Conservation (phyloP, 177 flowering plant genomes). For the Vitis hybrid region DNA sequence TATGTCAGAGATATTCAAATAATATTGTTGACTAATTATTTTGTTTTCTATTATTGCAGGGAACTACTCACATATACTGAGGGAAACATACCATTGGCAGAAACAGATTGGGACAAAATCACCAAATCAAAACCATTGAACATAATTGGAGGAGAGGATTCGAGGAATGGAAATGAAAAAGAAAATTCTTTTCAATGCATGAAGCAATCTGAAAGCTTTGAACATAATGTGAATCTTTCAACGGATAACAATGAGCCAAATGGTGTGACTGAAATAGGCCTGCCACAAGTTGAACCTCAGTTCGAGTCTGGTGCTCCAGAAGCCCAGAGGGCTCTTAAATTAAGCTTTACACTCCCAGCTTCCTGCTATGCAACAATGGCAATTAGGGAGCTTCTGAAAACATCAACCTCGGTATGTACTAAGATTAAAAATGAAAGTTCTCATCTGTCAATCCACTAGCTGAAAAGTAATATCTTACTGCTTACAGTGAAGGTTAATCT, state of each 20-base stretch:
- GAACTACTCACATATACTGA: slow-evolving; percentile 67
- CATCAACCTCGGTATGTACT: slow-evolving; percentile 80
- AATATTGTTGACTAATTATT: background rate
- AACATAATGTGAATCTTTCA: slow-evolving; percentile 15
- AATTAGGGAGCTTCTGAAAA: slow-evolving; percentile 88
- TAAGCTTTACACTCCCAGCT: slow-evolving; percentile 79
- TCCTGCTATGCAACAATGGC: slow-evolving; percentile 99
- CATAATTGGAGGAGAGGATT: slow-evolving; percentile 19
- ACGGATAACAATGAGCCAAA: slow-evolving; percentile 16
- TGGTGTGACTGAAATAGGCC: slow-evolving; percentile 21
- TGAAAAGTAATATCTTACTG: background rate
- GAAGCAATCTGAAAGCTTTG: slow-evolving; percentile 15
- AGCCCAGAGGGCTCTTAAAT: slow-evolving; percentile 63
- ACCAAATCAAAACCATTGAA: slow-evolving; percentile 31
- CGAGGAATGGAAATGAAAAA: slow-evolving; percentile 16
- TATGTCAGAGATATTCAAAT: background rate
- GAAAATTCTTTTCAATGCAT: slow-evolving; percentile 9
- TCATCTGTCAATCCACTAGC: background rate
- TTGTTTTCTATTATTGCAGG: slow-evolving; percentile 40
- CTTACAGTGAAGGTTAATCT: background rate
- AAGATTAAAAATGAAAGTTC: background rate
- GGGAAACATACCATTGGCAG: slow-evolving; percentile 58
- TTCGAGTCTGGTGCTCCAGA: slow-evolving; percentile 25
- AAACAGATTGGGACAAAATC: slow-evolving; percentile 81
- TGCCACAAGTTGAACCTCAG: slow-evolving; percentile 20